Base-by-base conservation (phyloP, 2,329 filamentous ascomycete species). In the Epicoccum nigrum region DNA sequence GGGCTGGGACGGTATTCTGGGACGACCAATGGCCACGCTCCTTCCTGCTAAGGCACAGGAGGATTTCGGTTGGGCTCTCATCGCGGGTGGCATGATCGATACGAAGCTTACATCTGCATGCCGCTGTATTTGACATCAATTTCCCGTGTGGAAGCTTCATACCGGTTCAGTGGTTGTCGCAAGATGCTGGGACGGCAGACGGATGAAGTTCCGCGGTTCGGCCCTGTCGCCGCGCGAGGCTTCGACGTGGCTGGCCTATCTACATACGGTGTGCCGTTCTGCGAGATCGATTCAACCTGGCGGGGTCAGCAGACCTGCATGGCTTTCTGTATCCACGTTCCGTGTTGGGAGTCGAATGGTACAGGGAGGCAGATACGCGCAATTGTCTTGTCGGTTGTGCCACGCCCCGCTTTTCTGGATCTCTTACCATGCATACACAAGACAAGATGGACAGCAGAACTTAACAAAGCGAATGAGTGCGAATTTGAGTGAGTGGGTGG, bases 281-380 rank as follows among this genome's bases (percentile, higher is more conserved):
- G 30, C 41, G 6, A 39, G 11, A 43, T 39, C 31, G 21, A 52
- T 43, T 33, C 49, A 43, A 43, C 38, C 27, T 37, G 43, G 49
- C 43, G 43, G 43, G 49, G 49, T 52, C 49, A 52, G 49, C 49
- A 52, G 43, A 43, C 49, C 33, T 43, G 43, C 49, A 46, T 52
- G 43, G 49, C 49, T 28, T 46, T 42, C 28, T 32, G 35, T 31
- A 31, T 32, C 19, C 37, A 47, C 49, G 43, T 43, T 42, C 20
- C 46, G 42, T 46, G 32, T 43, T 30, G 9, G 20, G 25, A 31
- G 30, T 34, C 33, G n/a, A 43, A 44, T 43, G 13, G 43, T 28
- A 46, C 49, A 34, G 23, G 27, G 27, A 38, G 46, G 43, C 38
- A 47, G 43, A 52, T 52, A 47, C 43, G 43, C 43, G 38, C 38